Conservation (phyloP, 2,329 filamentous ascomycete genomes). For the Phymatotrichopsis omnivora region DNA sequence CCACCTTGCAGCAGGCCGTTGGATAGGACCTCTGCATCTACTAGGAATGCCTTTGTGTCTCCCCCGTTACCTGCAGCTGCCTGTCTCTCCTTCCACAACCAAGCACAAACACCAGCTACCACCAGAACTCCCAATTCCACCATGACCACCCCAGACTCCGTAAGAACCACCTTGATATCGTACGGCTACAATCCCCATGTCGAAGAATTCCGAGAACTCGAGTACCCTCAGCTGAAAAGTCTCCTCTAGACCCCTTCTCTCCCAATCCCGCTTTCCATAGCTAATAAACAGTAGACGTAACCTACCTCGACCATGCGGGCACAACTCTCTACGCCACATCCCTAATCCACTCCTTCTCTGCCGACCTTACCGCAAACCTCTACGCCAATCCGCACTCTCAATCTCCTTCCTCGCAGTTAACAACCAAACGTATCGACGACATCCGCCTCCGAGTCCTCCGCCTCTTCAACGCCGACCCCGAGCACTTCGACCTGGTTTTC, state of each 20-base stretch:
- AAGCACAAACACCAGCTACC: neutral
- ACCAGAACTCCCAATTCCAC: neutral
- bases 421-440: conserved; percentile 48
- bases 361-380: conserved; percentile 47
- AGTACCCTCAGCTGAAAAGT: conserved; percentile 39
- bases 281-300: conserved; percentile 24
- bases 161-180: conserved; percentile 3
- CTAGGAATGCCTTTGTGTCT: neutral
- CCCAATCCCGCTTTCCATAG: neutral
- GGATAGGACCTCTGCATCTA: neutral
- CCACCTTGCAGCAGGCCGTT: neutral
- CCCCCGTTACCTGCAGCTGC: neutral
- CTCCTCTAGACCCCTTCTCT: conserved; percentile 18
- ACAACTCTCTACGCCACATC: conserved; percentile 50
- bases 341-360: conserved; percentile 46
- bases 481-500: conserved; percentile 52
- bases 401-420: conserved; percentile 48
- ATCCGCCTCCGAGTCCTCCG: conserved; percentile 45
- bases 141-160: neutral
- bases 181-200: conserved; percentile 32
- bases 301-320: conserved; percentile 51
- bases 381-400: conserved; percentile 61
- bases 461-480: conserved; percentile 50
- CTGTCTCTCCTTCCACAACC: neutral
- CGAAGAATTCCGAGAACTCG: conserved; percentile 36